phyloP scores from a whole-genome alignment of 2,329 filamentous ascomycete species.

The Elsinoe ampelina region DNA sequence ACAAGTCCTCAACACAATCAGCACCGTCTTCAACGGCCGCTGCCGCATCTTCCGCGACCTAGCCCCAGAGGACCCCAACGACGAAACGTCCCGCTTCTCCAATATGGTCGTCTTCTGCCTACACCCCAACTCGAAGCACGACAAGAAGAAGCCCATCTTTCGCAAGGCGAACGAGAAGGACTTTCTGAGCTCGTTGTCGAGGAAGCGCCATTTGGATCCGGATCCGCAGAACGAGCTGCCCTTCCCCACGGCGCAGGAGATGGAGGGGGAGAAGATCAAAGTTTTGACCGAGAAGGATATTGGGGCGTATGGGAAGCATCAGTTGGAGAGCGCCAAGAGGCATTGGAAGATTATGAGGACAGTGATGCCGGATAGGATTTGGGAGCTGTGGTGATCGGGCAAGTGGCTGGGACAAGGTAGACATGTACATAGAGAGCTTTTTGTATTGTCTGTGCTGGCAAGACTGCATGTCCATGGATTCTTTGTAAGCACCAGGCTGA shows the following conservation, averaged over 20 bases:
- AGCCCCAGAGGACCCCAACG: conserved; percentile 39
- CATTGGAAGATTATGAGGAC: conserved; percentile 91
- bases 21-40: conserved; percentile 63
- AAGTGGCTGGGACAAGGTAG: no score
- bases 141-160: conserved; percentile 48
- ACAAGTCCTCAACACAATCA: conserved; percentile 74
- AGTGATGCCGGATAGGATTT: conserved; percentile 67
- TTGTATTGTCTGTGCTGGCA: no score
- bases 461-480: no score
- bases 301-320: conserved; percentile 57
- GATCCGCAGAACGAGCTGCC: conserved; percentile 55
- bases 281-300: conserved; percentile 57
- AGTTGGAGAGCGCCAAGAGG: conserved; percentile 64
- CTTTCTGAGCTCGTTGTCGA: conserved; percentile 60
- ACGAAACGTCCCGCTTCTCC: conserved; percentile 60
- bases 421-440: no score
- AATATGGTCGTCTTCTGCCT: conserved; percentile 96
- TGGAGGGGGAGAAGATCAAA: conserved; percentile 32
- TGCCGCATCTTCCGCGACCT: conserved; percentile 87
- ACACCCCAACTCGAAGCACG: conserved; percentile 41
- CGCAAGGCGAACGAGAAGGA: conserved; percentile 56
- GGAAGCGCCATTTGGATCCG: conserved; percentile 63
- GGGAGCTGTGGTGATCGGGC: conserved; percentile 69
- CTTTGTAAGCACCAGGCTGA: no score
- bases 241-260: conserved; percentile 25